These are phyloP conservation scores for Ogataea chonburiensis DNA, from an alignment of 805 yeast genomes.

Conservation along the genomic window DNA sequence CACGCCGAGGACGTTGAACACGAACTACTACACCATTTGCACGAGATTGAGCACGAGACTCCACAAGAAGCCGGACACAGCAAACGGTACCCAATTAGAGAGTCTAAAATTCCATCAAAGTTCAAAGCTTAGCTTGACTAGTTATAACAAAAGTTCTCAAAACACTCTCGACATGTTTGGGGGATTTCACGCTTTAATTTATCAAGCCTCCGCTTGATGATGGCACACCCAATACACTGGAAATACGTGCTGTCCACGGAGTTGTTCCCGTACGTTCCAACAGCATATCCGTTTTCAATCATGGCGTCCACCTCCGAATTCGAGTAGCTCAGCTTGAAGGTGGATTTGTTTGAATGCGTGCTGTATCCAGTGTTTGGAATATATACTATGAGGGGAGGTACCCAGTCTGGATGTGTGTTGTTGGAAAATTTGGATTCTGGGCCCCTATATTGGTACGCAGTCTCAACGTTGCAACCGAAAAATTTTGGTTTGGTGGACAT, in stretches of 20 bases:
- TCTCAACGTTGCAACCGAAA: conserved; percentile 41
- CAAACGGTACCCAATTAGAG: conserved; percentile 19
- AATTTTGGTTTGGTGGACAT: conserved; percentile 36
- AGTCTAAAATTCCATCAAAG: conserved; percentile 22
- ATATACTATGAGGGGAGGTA: conserved; percentile 57
- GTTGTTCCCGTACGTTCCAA: conserved; percentile 48
- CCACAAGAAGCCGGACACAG: conserved; percentile 20
- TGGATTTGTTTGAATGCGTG: conserved; percentile 52
- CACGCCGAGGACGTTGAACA: conserved; percentile 90
- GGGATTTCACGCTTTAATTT: conserved; percentile 28
- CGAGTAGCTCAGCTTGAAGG: conserved; percentile 54
- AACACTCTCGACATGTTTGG: conserved; percentile 38
- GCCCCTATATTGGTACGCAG: conserved; percentile 30
- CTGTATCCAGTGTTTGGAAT: conserved; percentile 44
- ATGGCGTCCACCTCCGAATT: conserved; percentile 42
- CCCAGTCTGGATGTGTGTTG: conserved; percentile 15
- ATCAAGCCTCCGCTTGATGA: conserved; percentile 52
- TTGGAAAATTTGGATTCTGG: conserved; percentile 6
- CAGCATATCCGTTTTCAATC: conserved; percentile 51
- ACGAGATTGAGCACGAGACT: conserved; percentile 65
- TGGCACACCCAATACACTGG: conserved; percentile 56
- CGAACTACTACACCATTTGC: conserved; percentile 81
- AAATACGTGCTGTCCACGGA: conserved; percentile 36
- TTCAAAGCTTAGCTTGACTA: conserved; percentile 21
- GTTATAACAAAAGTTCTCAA: conserved; percentile 39